phyloP scores from a whole-genome alignment of 73 alveolate genomes.

The Paramecium sonneborni region DNA sequence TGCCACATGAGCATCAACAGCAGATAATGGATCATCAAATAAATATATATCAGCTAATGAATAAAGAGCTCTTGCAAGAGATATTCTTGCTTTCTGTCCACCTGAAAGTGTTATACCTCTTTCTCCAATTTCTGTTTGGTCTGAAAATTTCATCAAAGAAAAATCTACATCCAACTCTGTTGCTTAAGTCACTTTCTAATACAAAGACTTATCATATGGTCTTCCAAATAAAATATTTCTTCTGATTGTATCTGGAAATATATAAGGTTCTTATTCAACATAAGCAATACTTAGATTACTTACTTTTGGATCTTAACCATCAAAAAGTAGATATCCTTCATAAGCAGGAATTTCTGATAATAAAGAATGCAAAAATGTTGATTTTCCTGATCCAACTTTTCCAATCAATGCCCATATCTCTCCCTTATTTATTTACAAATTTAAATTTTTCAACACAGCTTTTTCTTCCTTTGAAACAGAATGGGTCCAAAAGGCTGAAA shows the following conservation, averaged over 20 bases:
- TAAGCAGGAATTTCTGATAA: conserved; percentile 65
- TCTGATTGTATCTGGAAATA: conserved; percentile 38
- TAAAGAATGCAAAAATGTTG: conserved; percentile 65
- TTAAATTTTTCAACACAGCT: conserved; percentile 65
- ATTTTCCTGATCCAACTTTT: conserved; percentile 79
- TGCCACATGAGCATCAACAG: conserved; percentile 87
- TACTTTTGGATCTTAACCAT: neutral
- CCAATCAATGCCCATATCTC: conserved; percentile 74
- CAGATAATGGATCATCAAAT: conserved; percentile 76
- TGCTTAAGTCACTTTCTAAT: conserved; percentile 68
- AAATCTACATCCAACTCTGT: conserved; percentile 74
- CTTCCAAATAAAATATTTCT: conserved; percentile 75
- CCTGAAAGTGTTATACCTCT: conserved; percentile 80
- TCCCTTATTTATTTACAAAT: conserved; percentile 51
- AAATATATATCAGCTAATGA: conserved; percentile 78
- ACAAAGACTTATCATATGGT: conserved; percentile 71
- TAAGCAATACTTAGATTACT: neutral
- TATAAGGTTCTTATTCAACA: conserved; percentile 42
- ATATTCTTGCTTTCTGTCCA: conserved; percentile 83
- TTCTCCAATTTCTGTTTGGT: conserved; percentile 83
- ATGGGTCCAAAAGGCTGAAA: conserved; percentile 1
- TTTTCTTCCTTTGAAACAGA: neutral
- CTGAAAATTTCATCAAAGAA: conserved; percentile 67
- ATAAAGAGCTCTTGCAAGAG: conserved; percentile 84
- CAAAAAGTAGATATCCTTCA: neutral